These are phyloP conservation scores for Ustilago curta DNA, from an alignment of 1,284 basidiomycete genomes.

Conservation along the genomic window DNA sequence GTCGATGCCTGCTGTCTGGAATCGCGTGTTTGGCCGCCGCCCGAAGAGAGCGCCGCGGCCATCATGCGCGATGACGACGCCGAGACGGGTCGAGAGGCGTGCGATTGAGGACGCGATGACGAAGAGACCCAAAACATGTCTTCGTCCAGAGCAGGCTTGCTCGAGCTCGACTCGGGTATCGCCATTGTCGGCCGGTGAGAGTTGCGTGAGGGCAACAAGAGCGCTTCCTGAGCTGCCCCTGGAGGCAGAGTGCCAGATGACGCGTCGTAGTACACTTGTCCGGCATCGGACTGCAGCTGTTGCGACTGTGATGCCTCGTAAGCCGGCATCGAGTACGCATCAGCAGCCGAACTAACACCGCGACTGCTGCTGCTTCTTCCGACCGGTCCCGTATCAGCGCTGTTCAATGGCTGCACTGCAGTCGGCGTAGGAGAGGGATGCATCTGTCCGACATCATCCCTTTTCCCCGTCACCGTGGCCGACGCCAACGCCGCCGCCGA, in stretches of 20 bases:
- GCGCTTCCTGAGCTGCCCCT: conserved; percentile 39
- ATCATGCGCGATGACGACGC: conserved; percentile 22
- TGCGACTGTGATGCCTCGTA: conserved; percentile 10
- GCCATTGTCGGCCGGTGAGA: conserved; percentile 7
- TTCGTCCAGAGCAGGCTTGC: conserved; percentile 32
- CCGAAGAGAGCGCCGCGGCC: conserved; percentile 16
- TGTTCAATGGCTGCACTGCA: conserved; percentile 7
- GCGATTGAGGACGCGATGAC: conserved; percentile 33
- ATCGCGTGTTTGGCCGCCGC: conserved; percentile 16
- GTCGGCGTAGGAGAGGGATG: conserved; percentile 22
- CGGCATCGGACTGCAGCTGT: not conserved
- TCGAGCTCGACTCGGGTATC: conserved; percentile 2
- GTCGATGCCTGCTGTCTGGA: conserved; percentile 37
- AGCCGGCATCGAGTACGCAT: conserved; percentile 23
- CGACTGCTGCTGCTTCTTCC: conserved; percentile 3
- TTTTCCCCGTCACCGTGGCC: not conserved
- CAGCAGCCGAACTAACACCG: conserved; percentile 26
- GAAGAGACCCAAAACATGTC: conserved; percentile 50
- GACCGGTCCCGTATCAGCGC: not conserved
- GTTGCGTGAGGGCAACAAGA: conserved; percentile 27
- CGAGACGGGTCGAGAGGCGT: conserved; percentile 19
- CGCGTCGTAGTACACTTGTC: conserved; percentile 19
- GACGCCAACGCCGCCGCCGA: conserved; percentile 28
- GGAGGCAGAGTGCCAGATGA: conserved; percentile 42
- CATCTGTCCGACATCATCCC: conserved; percentile 7